phyloP scores from a whole-genome alignment of 352 stramenopile genomes.

The Pythium dissimile region DNA sequence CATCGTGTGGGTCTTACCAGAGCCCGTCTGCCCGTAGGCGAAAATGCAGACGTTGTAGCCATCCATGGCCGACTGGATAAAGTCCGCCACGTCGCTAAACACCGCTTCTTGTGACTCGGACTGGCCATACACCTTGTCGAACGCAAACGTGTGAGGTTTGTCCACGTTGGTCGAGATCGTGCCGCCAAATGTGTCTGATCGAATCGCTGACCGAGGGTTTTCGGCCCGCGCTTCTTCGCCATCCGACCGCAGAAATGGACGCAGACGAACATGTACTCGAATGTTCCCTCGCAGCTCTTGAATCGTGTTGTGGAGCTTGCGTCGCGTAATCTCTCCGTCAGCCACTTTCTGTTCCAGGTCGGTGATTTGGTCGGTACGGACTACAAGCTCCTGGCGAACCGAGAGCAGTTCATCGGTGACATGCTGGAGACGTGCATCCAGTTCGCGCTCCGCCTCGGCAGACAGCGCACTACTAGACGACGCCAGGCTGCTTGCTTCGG shows the following conservation, averaged over 20 bases:
- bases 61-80: conserved; percentile 93
- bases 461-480: neutral
- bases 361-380: conserved; percentile 56
- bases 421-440: conserved; percentile 52
- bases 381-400: conserved; percentile 57
- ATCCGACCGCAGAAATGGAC: conserved; percentile 89
- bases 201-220: conserved; percentile 49
- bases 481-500: neutral
- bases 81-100: conserved; percentile 90
- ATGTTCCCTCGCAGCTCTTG: conserved; percentile 99
- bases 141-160: conserved; percentile 91
- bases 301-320: conserved; percentile 99
- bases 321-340: conserved; percentile 71
- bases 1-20: conserved; percentile 99
- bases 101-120: conserved; percentile 94
- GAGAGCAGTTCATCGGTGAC: conserved; percentile 67
- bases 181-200: conserved; percentile 63
- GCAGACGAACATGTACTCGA: conserved; percentile 95
- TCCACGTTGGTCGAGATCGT: conserved; percentile 71
- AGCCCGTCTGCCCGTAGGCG: conserved; percentile 97
- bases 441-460: conserved; percentile 41
- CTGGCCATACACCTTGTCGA: conserved; percentile 97
- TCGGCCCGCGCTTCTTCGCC: conserved; percentile 45
- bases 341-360: conserved; percentile 62
- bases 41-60: conserved; percentile 99